Conservation (phyloP, 2,329 filamentous ascomycete genomes). For the Didymella pomorum region DNA sequence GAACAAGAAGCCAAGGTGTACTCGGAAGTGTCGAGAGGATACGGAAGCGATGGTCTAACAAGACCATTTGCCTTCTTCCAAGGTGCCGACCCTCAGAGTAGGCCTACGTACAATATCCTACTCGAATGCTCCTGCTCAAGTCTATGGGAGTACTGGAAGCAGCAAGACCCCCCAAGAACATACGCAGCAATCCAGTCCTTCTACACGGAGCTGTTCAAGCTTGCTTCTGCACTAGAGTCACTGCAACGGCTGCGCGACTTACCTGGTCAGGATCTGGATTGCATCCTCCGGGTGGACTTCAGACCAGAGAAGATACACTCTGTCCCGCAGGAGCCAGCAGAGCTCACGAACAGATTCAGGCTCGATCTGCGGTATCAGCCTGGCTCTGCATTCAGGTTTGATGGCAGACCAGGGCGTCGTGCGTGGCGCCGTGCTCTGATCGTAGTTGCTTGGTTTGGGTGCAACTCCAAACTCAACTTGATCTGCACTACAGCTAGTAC, state of each 20-base stretch:
- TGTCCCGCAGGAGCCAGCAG: background rate
- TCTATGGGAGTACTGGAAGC: background rate
- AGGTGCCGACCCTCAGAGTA: background rate
- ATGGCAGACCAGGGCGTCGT: background rate
- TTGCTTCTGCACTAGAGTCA: background rate
- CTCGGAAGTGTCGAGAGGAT: too few relatives aligned
- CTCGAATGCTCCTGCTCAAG: background rate
- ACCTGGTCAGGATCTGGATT: background rate
- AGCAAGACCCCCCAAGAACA: background rate
- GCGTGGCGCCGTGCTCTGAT: background rate
- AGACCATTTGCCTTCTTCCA: background rate
- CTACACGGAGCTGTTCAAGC: background rate
- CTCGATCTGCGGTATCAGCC: background rate
- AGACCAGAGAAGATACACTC: background rate
- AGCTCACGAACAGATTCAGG: background rate
- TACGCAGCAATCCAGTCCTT: background rate
- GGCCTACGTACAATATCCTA: background rate
- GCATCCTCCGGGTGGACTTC: background rate
- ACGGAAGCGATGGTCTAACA: too few relatives aligned
- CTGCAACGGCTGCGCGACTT: background rate
- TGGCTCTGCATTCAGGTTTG: background rate
- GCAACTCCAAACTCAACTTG: background rate
- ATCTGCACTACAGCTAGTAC: background rate
- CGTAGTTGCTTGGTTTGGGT: background rate
- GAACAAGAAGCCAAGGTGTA: background rate